A percentile compares a stretch with the other conserved stretches of the same genome.
phyloP scores from a whole-genome alignment of 352 stramenopile species.

The Paralagenidium karlingii region DNA sequence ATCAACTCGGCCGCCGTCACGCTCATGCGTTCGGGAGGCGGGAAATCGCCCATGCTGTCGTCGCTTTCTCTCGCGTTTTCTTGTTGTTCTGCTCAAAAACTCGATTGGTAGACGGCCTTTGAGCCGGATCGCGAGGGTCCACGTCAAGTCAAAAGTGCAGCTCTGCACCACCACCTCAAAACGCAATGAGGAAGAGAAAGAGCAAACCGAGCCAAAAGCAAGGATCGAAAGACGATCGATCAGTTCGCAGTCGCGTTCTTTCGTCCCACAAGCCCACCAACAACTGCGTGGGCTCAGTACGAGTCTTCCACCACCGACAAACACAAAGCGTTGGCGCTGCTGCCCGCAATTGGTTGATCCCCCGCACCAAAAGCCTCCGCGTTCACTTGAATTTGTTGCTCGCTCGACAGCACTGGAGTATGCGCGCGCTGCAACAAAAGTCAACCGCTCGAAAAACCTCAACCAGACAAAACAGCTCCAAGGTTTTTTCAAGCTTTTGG shows the following conservation, averaged over 20 bases:
- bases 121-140: no score
- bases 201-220: neutral
- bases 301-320: no score
- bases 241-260: neutral
- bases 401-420: no score
- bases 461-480: no score
- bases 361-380: slow-evolving; percentile 1
- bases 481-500: no score
- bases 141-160: no score
- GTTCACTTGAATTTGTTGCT: no score
- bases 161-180: slow-evolving; percentile 6
- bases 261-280: neutral
- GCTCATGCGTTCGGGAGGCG: slow-evolving; percentile 31
- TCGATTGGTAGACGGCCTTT: no score
- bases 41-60: slow-evolving; percentile 51
- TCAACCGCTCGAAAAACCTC: no score
- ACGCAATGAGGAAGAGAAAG: neutral
- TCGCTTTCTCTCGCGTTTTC: slow-evolving; percentile 1
- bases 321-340: no score
- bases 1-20: slow-evolving; percentile 69
- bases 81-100: slow-evolving; percentile 8
- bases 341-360: neutral
- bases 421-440: no score
- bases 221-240: neutral
- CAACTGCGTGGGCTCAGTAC: neutral